A percentile compares a stretch with the other conserved stretches of the same genome.
These are phyloP conservation scores for Bombardia bombarda DNA, from an alignment of 495 filamentous ascomycete genomes.

Conservation along the genomic window DNA sequence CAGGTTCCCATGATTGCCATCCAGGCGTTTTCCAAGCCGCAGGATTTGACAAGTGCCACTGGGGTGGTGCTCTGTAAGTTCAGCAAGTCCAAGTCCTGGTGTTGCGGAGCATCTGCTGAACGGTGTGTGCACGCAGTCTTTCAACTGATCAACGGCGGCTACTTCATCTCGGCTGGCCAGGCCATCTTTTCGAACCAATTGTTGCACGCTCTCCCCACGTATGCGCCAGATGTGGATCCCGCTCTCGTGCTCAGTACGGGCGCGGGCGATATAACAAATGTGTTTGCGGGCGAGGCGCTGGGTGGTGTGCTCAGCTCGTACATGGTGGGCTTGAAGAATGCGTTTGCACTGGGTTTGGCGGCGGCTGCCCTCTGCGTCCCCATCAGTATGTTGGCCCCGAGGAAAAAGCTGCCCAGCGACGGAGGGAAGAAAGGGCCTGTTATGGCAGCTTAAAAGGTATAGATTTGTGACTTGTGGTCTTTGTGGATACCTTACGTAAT, in stretches of 20 bases:
- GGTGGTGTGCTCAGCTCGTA: constrained; percentile 42
- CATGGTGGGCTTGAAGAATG: constrained; percentile 42
- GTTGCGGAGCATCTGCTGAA: too few species aligned
- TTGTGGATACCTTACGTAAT: too few species aligned
- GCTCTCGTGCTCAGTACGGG: constrained; percentile 36
- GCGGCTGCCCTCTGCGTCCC: constrained; percentile 13
- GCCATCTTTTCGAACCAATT: constrained; percentile 38
- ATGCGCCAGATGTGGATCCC: constrained; percentile 37
- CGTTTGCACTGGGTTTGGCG: constrained; percentile 31
- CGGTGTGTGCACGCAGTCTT: background rate
- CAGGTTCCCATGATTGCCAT: constrained; percentile 44
- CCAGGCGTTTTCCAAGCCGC: constrained; percentile 37
- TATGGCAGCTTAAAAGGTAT: too few species aligned
- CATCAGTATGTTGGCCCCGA: constrained; percentile 2
- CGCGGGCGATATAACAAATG: constrained; percentile 39
- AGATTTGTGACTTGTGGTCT: too few species aligned
- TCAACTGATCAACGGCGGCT: constrained; percentile 30
- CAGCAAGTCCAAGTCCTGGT: background rate
- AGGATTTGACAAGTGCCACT: constrained; percentile 47
- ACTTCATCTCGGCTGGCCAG: constrained; percentile 40
- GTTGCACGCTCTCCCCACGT: constrained; percentile 21
- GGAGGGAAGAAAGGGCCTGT: too few species aligned
- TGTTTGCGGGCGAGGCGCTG: constrained; percentile 33
- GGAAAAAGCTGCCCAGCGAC: background rate
- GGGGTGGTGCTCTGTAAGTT: constrained; percentile 42